Conservation (phyloP, 2,329 filamentous ascomycete species). For the Pseudogymnoascus sp. region DNA sequence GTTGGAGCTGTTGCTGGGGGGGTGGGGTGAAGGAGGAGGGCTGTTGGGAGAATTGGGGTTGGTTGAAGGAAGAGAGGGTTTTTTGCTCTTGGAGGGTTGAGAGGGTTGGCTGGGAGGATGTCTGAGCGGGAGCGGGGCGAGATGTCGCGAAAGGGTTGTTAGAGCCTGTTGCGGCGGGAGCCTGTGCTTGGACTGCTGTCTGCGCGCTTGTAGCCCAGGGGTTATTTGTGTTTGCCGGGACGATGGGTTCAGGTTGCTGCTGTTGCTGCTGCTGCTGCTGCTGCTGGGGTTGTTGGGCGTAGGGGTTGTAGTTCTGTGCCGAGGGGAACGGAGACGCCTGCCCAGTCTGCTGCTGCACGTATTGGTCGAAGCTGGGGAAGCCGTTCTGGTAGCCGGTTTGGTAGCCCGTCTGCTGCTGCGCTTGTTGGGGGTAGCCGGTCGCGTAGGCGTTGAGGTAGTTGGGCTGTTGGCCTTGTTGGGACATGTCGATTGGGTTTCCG, state of each 20-base stretch:
- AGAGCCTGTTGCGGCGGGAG: slow-evolving; percentile 82
- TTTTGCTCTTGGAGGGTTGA: slow-evolving; percentile 76
- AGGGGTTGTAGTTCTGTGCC: slow-evolving; percentile 48
- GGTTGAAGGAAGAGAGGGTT: slow-evolving; percentile 44
- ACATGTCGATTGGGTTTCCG: slow-evolving; percentile 81
- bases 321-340: not conserved
- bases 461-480: slow-evolving; percentile 54
- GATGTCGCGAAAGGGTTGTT: slow-evolving; percentile 91
- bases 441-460: slow-evolving; percentile 56
- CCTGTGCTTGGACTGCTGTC: slow-evolving; percentile 53
- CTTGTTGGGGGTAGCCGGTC: slow-evolving; percentile 36
- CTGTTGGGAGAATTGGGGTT: slow-evolving; percentile 40
- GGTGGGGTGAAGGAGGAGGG: slow-evolving; percentile 38
- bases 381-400: slow-evolving; percentile 61
- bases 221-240: slow-evolving; percentile 82
- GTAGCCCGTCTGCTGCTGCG: slow-evolving; percentile 44
- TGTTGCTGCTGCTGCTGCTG: slow-evolving; percentile 39
- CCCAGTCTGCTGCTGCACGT: slow-evolving; percentile 41
- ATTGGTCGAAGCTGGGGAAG: slow-evolving; percentile 66
- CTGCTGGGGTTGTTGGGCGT: slow-evolving; percentile 41
- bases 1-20: slow-evolving; percentile 35
- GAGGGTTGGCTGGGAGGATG: slow-evolving; percentile 56
- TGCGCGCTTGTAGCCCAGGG: slow-evolving; percentile 68
- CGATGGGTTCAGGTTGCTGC: slow-evolving; percentile 48
- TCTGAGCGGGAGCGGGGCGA: slow-evolving; percentile 36